These are phyloP conservation scores for Udeniomyces megalosporus DNA, from an alignment of 768 basidiomycete species.

Conservation along the genomic window DNA sequence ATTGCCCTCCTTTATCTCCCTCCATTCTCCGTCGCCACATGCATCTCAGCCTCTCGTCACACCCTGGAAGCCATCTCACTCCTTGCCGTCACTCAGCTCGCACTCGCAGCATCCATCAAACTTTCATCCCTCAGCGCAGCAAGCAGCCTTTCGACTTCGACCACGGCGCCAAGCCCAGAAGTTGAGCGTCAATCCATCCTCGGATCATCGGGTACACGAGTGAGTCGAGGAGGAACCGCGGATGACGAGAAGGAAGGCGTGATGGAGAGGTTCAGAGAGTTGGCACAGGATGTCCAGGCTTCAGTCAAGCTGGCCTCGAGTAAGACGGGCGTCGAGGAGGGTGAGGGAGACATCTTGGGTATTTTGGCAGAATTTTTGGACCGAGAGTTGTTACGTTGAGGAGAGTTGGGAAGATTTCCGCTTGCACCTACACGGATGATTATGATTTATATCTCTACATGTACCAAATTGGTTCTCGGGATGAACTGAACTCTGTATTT, in stretches of 20 bases:
- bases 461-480: too few species aligned
- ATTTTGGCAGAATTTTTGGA: neutral
- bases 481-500: too few species aligned
- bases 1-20: conserved; percentile 22
- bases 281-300: neutral
- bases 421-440: too few species aligned
- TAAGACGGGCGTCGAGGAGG: neutral
- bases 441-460: too few species aligned
- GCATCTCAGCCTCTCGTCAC: neutral
- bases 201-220: too few species aligned
- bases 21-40: neutral
- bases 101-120: neutral
- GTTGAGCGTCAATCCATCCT: too few species aligned
- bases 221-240: too few species aligned
- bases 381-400: neutral
- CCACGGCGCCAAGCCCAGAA: too few species aligned
- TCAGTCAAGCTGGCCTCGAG: neutral
- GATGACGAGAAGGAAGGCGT: neutral
- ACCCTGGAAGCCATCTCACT: neutral
- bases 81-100: conserved; percentile 2
- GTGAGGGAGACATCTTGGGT: neutral
- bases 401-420: too few species aligned
- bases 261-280: neutral
- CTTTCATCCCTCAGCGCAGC: neutral
- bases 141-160: too few species aligned